Evolutionary conservation across 2,329 filamentous ascomycete species (phyloP), one percentile per base, ranked within the genome.

Genomic region (Diaporthe ilicicola): DNA sequence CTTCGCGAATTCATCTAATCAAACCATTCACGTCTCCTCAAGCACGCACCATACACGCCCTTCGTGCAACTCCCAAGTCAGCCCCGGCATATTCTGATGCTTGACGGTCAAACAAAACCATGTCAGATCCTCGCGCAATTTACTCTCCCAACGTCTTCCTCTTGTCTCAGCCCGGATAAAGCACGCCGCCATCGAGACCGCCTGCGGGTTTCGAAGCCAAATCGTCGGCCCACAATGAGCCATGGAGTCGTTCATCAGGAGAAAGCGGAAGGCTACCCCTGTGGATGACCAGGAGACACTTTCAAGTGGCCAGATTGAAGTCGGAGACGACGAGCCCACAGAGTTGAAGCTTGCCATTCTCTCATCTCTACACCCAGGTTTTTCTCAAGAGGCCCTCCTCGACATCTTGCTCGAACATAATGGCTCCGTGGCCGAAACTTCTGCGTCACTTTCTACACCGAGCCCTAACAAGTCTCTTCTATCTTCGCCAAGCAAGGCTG

Each of bases 281-380:
- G 55, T 69, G 29, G 42, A 56, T 37, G 73, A 77, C 44, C 76
- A 78, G 6, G 79, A 81, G 39, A 15, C 24, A 32, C 9, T 22
- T 5, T 10, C 19, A 39, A 10, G 22, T 42, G 17, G 13, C 13
- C 50, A 32, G 8, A 10, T 55, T 8, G 50, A 67, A n/a, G 37
- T 34, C 0, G 32, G 39, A 22, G 88, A 90, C 19, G 90, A 94
- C 19, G 93, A 97, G 56, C 91, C 93, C 1, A 99, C 96, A 0
- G 96, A 98, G 73, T 85, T 97, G 76, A 98, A 98, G 78, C 83
- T 99, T 17, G 94, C 94, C 1, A 84, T 97, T 1, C 84, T 99
- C 3, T 88, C 92, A 2, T 98, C 96, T 0, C 82, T 98, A 0
- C 88, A 94, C 74, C 90, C 93, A 0, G 78, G 84, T 0, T 74